Evolutionary conservation across 176 grass and related monocot genomes (phyloP), one percentile per base, ranked within the genome.

Genomic region (Avena sativa): DNA sequence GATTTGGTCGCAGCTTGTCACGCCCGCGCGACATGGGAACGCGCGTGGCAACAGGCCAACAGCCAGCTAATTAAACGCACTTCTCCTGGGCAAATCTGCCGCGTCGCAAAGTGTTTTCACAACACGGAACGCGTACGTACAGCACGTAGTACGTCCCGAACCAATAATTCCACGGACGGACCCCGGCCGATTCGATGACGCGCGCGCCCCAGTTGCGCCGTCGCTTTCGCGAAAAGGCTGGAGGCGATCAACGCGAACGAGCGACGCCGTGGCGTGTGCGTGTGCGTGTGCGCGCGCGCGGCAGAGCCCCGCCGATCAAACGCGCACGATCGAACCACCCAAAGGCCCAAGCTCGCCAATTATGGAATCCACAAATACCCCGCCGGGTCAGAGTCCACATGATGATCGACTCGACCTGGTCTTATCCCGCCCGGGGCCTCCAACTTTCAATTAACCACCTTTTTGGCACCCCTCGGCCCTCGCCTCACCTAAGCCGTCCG

Each of bases 191-290:
- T 34, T 9, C 3, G 59, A 63, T 63, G 43, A 23, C 12, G 43
- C 70, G 30, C 2, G 3, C 3, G n/a, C 12, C 72, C 25, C 48
- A 34, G 83, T 4, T 68, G 58, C 82, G 55, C 89, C 85, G 60
- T 91, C 76, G 56, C 81, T 88, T 66, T 88, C 89, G 26, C 59
- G 50, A 57, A 55, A 91, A 91, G 70, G 75, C 74, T 57, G 89
- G 85, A 84, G 81, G 49, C 50, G 26, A 75, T 49, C 25, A 30
- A 25, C 25, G n/a, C 13, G 67, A 23, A 6, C 23, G 15, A 50
- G 16, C 51, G 75, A 77, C 75, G 75, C 49, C 14, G 49, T 28
- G 66, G 66, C 47, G 49, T 51, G 48, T 30, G 8, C n/a, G 28
- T 3, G 26, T 28, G 70, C 10, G 26, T 12, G 63, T 14, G 28